Conservation (phyloP, 179 eudicot species). For the Beta macrorhiza region DNA sequence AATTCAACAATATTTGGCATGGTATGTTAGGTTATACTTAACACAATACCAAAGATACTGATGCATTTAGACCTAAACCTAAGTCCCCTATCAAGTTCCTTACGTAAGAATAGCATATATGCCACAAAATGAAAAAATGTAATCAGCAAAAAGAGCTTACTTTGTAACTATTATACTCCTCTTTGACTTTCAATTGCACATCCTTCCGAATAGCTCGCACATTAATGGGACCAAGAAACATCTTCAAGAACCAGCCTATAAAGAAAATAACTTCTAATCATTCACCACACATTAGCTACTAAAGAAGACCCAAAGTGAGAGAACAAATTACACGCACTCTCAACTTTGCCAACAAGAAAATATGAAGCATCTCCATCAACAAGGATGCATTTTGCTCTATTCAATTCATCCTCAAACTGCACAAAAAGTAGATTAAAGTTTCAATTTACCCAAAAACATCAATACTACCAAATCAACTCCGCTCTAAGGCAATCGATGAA, state of each 20-base stretch:
- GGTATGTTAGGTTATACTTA: too few relatives aligned
- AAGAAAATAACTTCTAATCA: background rate
- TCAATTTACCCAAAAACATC: background rate
- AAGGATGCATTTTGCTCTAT: slow-evolving; percentile 41
- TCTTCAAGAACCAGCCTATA: slow-evolving; percentile 42
- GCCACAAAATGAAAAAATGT: background rate
- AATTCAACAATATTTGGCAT: background rate
- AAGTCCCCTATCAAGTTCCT: background rate
- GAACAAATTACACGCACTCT: slow-evolving; percentile 24
- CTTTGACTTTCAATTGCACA: slow-evolving; percentile 56
- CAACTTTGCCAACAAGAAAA: slow-evolving; percentile 45
- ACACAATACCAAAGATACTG: too few relatives aligned
- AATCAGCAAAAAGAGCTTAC: slow-evolving; percentile 21
- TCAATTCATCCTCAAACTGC: slow-evolving; percentile 53
- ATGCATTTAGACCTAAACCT: too few relatives aligned
- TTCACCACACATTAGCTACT: background rate
- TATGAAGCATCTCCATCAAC: slow-evolving; percentile 52
- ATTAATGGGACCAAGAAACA: slow-evolving; percentile 58
- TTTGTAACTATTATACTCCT: slow-evolving; percentile 51
- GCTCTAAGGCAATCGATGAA: background rate
- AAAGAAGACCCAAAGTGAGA: background rate
- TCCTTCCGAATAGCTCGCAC: slow-evolving; percentile 56
- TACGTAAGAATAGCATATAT: background rate
- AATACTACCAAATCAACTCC: background rate
- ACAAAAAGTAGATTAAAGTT: background rate